Percentiles rank a stretch among this genome's conserved stretches.
Evolutionary conservation across 306 rosid species (phyloP).

Genomic region (Dryas drummondii): DNA sequence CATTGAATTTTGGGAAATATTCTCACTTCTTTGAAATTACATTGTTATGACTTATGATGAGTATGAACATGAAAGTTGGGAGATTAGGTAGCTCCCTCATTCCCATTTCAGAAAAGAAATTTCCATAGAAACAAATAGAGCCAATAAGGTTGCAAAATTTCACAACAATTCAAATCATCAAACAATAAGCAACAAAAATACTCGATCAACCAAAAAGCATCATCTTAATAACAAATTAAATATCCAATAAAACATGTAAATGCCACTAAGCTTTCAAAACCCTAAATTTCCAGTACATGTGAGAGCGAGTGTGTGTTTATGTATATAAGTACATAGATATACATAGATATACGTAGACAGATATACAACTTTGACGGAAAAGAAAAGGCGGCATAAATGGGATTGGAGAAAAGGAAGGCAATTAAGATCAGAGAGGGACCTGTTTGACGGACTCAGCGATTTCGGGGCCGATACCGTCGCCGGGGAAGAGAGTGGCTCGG

Average conservation of each 20-base stretch:
- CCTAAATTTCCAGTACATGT: constrained; percentile 1
- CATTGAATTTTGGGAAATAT: neutral
- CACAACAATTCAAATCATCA: neutral
- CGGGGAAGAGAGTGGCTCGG: constrained; percentile 94
- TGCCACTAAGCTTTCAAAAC: neutral
- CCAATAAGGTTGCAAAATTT: neutral
- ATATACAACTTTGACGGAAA: neutral
- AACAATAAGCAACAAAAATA: neutral
- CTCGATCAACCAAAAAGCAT: neutral
- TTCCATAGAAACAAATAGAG: neutral
- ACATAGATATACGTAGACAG: neutral
- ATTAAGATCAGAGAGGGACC: constrained; percentile 38
- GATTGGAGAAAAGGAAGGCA: neutral
- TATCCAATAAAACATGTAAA: neutral
- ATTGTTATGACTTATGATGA: neutral
- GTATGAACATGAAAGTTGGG: too few species aligned
- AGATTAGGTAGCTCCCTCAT: neutral
- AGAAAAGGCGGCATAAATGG: neutral
- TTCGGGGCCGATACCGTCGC: constrained; percentile 99
- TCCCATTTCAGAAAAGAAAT: neutral
- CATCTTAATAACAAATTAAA: neutral
- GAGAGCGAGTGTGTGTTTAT: neutral
- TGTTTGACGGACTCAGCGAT: constrained; percentile 90
- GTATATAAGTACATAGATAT: neutral
- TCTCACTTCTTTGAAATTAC: neutral